These are phyloP conservation scores for Globisporangium orthogonon DNA, from an alignment of 352 stramenopile genomes.

Conservation along the genomic window DNA sequence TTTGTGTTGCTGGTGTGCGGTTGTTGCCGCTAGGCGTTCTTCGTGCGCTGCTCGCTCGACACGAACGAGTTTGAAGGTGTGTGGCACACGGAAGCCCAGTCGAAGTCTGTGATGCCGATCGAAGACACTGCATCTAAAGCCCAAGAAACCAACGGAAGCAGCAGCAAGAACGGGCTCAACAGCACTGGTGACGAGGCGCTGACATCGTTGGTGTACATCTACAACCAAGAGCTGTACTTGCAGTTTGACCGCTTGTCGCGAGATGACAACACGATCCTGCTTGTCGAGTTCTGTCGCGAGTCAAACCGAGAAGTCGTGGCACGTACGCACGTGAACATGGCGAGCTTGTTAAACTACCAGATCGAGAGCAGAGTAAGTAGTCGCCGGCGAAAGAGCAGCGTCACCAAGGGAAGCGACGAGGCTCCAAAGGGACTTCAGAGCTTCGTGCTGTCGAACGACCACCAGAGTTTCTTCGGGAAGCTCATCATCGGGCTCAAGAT, in stretches of 20 bases:
- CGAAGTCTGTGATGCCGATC: slow-evolving; percentile 33
- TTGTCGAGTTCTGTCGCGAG: slow-evolving; percentile 76
- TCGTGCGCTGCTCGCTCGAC: slow-evolving; percentile 79
- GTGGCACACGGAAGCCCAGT: slow-evolving; percentile 82
- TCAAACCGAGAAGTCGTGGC: slow-evolving; percentile 74
- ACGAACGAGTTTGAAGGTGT: slow-evolving; percentile 81
- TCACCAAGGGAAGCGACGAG: slow-evolving; percentile 8
- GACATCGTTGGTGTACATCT: slow-evolving; percentile 55
- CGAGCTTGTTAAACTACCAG: slow-evolving; percentile 63
- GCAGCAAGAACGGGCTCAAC: not conserved
- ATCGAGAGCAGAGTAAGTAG: slow-evolving; percentile 12
- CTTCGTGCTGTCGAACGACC: slow-evolving; percentile 78
- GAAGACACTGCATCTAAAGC: slow-evolving; percentile 12
- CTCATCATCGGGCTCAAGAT: slow-evolving; percentile 56
- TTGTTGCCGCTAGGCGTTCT: slow-evolving; percentile 39
- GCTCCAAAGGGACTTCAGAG: slow-evolving; percentile 32
- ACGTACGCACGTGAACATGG: slow-evolving; percentile 76
- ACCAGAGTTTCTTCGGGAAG: slow-evolving; percentile 84
- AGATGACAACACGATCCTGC: slow-evolving; percentile 80
- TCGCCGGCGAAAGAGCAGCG: slow-evolving; percentile 12
- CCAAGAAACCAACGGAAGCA: not conserved
- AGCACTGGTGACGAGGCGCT: not conserved
- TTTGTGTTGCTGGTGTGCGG: not conserved
- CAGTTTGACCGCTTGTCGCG: slow-evolving; percentile 79
- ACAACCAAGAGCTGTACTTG: slow-evolving; percentile 74